Evolutionary conservation across 495 filamentous ascomycete species (phyloP).

Genomic region (Glutinoglossum americanum): DNA sequence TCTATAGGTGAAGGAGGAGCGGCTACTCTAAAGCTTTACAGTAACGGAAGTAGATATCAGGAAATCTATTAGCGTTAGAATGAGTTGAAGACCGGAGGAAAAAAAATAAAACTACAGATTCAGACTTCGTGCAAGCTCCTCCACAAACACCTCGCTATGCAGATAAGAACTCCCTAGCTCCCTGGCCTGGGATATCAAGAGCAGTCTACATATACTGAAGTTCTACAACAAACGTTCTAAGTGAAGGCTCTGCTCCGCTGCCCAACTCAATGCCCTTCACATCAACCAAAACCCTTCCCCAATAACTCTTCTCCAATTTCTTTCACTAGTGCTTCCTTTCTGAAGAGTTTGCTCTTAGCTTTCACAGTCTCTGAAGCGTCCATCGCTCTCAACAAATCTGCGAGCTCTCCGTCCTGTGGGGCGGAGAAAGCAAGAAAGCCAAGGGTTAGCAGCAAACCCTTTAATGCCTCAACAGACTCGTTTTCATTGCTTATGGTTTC

Average conservation of each 20-base stretch:
- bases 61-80: too few species aligned
- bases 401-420: conserved; percentile 43
- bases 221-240: not conserved
- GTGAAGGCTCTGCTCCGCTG: not conserved
- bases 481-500: conserved; percentile 53
- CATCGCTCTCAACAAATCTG: conserved; percentile 52
- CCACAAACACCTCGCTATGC: too few species aligned
- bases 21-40: too few species aligned
- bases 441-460: conserved; percentile 48
- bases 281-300: conserved; percentile 1
- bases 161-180: too few species aligned
- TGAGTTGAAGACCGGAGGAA: too few species aligned
- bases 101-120: too few species aligned
- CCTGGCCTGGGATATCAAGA: too few species aligned
- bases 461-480: conserved; percentile 44
- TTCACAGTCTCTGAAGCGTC: conserved; percentile 38
- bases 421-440: conserved; percentile 53
- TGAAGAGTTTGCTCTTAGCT: conserved; percentile 30
- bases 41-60: too few species aligned
- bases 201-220: not conserved
- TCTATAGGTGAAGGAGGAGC: too few species aligned
- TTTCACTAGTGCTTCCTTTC: conserved; percentile 31
- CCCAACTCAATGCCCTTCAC: not conserved
- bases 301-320: conserved; percentile 32
- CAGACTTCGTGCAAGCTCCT: too few species aligned